Evolutionary conservation across 768 basidiomycete genomes (phyloP).

Genomic region (Lepiota venenata): DNA sequence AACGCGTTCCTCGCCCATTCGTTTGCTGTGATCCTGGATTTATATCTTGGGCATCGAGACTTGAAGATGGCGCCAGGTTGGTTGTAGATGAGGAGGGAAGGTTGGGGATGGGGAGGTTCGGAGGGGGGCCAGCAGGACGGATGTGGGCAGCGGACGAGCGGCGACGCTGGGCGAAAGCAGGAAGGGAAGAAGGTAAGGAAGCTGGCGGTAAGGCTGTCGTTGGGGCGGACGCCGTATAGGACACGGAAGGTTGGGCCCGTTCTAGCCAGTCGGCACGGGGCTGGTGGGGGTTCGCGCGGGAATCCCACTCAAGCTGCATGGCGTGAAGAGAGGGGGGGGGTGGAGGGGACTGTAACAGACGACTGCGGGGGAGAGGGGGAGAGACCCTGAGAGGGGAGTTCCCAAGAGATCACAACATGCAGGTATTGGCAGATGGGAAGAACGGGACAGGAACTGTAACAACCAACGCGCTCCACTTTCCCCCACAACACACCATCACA

Average conservation of each 20-base stretch:
- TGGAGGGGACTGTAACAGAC: too few relatives aligned
- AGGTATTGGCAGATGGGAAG: constrained; percentile 1
- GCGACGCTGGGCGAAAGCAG: constrained; percentile 48
- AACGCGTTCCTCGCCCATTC: constrained; percentile 25
- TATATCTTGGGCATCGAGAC: constrained; percentile 21
- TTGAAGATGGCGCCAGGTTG: constrained; percentile 15
- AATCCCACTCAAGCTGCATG: constrained; percentile 40
- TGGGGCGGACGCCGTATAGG: constrained; percentile 28
- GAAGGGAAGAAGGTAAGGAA: constrained; percentile 10
- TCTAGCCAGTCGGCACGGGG: constrained; percentile 33
- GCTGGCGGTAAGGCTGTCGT: constrained; percentile 20
- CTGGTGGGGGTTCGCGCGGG: constrained; percentile 27
- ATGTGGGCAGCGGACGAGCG: constrained; percentile 65
- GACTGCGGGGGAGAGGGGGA: background rate
- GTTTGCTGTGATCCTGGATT: constrained; percentile 22
- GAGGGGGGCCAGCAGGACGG: constrained; percentile 69
- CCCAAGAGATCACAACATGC: background rate
- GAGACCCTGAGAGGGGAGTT: background rate
- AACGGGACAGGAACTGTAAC: background rate
- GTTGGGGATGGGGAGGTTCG: constrained; percentile 70
- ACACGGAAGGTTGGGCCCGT: constrained; percentile 23
- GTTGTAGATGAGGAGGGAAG: constrained; percentile 39
- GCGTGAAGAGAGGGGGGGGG: background rate
- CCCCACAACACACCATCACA: constrained; percentile 5
- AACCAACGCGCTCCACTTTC: background rate